Percentiles rank a stretch among this genome's conserved stretches.
phyloP scores from a whole-genome alignment of 257 asterid genomes.

The Anisodus acutangulus region DNA sequence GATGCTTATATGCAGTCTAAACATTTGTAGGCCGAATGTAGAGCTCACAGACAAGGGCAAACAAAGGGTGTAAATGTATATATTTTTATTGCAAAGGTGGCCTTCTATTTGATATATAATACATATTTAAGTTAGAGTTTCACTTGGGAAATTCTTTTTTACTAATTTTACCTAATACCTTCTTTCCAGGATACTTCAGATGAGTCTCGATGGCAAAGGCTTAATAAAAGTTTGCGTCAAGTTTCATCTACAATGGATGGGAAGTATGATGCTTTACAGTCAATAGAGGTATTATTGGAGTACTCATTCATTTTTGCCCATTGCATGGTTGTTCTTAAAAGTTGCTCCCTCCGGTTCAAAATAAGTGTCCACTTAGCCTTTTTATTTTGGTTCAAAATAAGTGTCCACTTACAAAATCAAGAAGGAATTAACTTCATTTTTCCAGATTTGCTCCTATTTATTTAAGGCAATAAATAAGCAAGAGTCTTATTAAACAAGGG shows the following conservation, averaged over 20 bases:
- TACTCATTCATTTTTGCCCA: neutral
- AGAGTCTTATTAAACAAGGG: too few species aligned
- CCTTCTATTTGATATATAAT: neutral
- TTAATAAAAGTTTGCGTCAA: conserved; percentile 75
- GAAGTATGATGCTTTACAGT: conserved; percentile 66
- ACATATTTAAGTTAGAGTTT: neutral
- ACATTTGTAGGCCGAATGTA: conserved; percentile 84
- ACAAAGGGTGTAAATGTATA: conserved; percentile 80
- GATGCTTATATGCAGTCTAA: conserved; percentile 39
- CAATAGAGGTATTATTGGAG: conserved; percentile 64
- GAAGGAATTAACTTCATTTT: too few species aligned
- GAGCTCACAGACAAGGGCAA: conserved; percentile 98
- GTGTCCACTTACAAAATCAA: too few species aligned
- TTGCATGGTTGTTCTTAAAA: neutral
- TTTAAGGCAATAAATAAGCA: too few species aligned
- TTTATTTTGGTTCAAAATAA: too few species aligned
- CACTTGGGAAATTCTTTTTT: neutral
- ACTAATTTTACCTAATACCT: conserved; percentile 27
- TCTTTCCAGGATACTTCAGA: conserved; percentile 78
- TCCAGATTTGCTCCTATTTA: too few species aligned
- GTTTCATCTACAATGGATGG: conserved; percentile 89
- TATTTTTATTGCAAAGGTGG: conserved; percentile 91
- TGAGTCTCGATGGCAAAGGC: conserved; percentile 79
- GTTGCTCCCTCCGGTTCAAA: too few species aligned
- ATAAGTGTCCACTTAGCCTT: too few species aligned